Evolutionary conservation across 2,329 filamentous ascomycete species (phyloP).

Genomic region (Fusarium scirpi): DNA sequence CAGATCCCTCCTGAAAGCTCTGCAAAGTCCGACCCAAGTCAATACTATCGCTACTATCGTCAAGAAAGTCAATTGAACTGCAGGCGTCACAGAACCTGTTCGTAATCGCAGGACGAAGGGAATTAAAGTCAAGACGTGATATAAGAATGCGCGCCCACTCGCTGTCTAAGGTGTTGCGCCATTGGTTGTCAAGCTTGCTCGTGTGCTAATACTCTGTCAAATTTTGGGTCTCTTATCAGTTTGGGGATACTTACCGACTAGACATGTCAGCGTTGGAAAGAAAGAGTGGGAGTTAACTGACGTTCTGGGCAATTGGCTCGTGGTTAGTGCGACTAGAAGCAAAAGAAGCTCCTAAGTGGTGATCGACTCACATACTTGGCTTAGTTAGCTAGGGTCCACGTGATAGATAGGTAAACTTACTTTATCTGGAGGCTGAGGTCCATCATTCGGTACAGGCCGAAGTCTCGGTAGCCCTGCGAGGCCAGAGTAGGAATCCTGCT

Average conservation of each 20-base stretch:
- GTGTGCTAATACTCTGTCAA: neutral
- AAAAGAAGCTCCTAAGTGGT: neutral
- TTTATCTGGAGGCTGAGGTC: neutral
- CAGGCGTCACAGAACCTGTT: neutral
- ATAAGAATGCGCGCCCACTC: neutral
- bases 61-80: neutral
- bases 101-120: neutral
- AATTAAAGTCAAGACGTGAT: neutral
- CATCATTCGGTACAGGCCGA: neutral
- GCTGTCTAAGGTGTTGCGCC: neutral
- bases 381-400: neutral
- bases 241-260: neutral
- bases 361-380: neutral
- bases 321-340: neutral
- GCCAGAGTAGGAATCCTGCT: too few relatives aligned
- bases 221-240: neutral
- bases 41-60: neutral
- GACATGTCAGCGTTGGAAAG: neutral
- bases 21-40: neutral
- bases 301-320: neutral
- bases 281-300: neutral
- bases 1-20: neutral
- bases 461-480: neutral
- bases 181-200: neutral
- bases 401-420: neutral